phyloP scores from a whole-genome alignment of 2,329 filamentous ascomycete species.

The Dactylonectria macrodidyma region DNA sequence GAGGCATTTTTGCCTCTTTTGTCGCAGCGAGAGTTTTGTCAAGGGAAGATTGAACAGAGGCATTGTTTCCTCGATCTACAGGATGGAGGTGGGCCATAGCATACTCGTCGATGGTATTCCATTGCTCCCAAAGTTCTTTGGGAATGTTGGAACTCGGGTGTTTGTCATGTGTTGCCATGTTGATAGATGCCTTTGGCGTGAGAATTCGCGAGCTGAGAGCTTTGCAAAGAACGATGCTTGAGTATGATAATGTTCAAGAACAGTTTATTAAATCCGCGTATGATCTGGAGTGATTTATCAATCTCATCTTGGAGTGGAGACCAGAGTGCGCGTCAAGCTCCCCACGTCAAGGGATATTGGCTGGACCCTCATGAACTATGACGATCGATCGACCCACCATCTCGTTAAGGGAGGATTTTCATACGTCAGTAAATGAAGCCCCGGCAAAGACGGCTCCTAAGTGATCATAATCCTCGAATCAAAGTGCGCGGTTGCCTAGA shows the following conservation, averaged over 20 bases:
- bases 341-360: background rate
- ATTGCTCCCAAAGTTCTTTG: background rate
- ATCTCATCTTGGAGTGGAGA: background rate
- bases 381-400: background rate
- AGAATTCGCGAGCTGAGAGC: background rate
- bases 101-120: background rate
- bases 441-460: no score
- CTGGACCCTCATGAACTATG: background rate
- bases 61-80: background rate
- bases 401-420: background rate
- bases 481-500: no score
- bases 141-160: background rate
- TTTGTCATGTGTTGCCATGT: background rate
- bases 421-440: no score
- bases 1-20: constrained; percentile 4
- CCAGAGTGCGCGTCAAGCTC: background rate
- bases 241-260: background rate
- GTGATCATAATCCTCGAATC: no score
- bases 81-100: background rate
- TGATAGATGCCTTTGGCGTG: background rate
- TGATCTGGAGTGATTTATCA: background rate
- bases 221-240: background rate
- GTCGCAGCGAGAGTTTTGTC: background rate
- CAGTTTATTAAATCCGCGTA: background rate
- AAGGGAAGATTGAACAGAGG: background rate